These are phyloP conservation scores for Wickerhamiella slavikovae DNA, from an alignment of 805 yeast species.

Conservation along the genomic window DNA sequence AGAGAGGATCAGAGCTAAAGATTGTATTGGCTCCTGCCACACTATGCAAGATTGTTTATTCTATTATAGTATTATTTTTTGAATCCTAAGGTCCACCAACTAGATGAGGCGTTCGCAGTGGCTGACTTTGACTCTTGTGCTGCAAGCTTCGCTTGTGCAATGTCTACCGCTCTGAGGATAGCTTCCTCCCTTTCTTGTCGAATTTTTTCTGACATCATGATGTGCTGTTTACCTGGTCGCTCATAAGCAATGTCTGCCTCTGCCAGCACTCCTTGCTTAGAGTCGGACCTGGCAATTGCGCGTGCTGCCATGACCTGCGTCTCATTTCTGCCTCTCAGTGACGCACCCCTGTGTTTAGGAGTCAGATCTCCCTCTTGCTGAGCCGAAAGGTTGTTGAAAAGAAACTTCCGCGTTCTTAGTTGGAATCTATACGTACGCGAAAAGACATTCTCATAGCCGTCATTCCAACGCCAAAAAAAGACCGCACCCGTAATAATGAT, in stretches of 20 bases:
- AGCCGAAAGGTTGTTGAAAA: constrained; percentile 33
- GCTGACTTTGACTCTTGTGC: no score
- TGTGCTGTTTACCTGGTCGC: constrained; percentile 51
- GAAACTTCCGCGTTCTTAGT: constrained; percentile 30
- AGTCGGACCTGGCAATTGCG: constrained; percentile 12
- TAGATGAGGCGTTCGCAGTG: no score
- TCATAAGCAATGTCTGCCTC: constrained; percentile 28
- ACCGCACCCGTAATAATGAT: constrained; percentile 36
- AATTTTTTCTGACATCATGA: constrained; percentile 52
- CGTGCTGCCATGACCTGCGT: constrained; percentile 20
- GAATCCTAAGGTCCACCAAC: no score
- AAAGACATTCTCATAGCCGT: constrained; percentile 57
- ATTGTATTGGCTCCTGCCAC: no score
- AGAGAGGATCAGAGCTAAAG: no score
- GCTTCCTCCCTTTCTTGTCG: constrained; percentile 49
- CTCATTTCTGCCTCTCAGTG: constrained; percentile 6
- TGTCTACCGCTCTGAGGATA: constrained; percentile 25
- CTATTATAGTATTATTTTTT: no score
- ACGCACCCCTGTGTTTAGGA: constrained; percentile 18
- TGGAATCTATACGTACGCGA: constrained; percentile 45
- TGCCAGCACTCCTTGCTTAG: no score
- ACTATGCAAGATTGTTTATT: no score
- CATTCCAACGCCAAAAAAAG: constrained; percentile 71
- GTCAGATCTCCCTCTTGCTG: constrained; percentile 45
- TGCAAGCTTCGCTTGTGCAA: constrained; percentile 19